A percentile compares a stretch with the other conserved stretches of the same genome.
phyloP scores from a whole-genome alignment of 257 asterid species.

The Capsicum pubescens region DNA sequence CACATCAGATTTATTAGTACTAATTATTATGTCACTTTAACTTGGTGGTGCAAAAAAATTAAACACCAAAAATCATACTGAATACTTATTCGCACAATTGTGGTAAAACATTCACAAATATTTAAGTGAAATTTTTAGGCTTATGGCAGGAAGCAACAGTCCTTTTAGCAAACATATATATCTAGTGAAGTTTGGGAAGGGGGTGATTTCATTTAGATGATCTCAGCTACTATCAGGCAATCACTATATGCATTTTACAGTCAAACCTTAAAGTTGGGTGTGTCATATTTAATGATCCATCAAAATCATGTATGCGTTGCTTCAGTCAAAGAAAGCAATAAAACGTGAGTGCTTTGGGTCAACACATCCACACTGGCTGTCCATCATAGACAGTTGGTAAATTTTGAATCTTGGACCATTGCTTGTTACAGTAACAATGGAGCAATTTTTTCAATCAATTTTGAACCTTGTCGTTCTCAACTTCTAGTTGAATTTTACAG shows the following conservation, averaged over 20 bases:
- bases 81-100: not conserved
- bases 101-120: not conserved
- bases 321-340: not conserved
- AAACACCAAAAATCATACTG: not conserved
- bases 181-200: no score
- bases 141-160: not conserved
- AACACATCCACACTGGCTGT: not conserved
- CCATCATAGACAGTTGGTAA: not conserved
- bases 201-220: not conserved
- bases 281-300: slow-evolving; percentile 35
- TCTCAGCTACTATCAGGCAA: not conserved
- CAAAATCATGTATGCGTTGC: slow-evolving; percentile 19
- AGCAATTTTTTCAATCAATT: not conserved
- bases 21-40: no score
- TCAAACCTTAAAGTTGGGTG: slow-evolving; percentile 44
- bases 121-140: not conserved
- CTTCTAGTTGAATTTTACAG: not conserved
- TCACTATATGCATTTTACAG: slow-evolving; percentile 32
- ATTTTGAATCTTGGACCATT: not conserved
- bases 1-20: no score
- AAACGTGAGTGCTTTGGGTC: slow-evolving; percentile 4
- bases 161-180: not conserved
- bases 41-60: no score
- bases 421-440: not conserved
- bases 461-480: not conserved